Base-by-base conservation (phyloP, 1,139 yeast genomes). In the Yamadazyma mexicana region DNA sequence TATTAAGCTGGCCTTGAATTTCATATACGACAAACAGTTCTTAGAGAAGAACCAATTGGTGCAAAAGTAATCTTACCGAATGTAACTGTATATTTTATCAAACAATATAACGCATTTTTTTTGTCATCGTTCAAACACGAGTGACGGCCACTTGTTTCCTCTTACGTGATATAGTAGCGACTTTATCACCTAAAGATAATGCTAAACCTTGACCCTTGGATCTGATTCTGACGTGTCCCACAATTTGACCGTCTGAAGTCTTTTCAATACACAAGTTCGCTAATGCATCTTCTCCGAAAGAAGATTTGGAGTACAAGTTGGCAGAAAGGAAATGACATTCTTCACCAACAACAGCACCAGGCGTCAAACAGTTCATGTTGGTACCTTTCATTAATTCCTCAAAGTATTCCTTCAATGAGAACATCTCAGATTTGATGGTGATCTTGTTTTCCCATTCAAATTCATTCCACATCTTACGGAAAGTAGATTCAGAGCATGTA, bases 401-500 rank as follows among this genome's bases (percentile, higher is more conserved):
- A 62, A 94, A 73, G 66, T 88, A 94, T 37, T 80, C 87, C 58
- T 83, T 84, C 58, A 94, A 75, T 1, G 91, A 69, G 32, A 77
- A 66, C 54, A 83, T 74, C 41, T 73, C 74, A 2, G 95, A 82
- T 54, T 86, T 83, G 59, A 94, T 87, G 47, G 92, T 87, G 56
- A 94, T 92, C 71, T 94, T 94, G 69, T 94, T 94, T 66, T 94
- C 99, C 99, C 99, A 94, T 68, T 94, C 99, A 61, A 94, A 94
- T 62, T 91, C 98, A 61, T 89, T 87, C 99, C 99, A 94, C 98
- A 91, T 91, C 55, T 83, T 80, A 56, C 98, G 87, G 87, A 94
- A 94, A 51, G 80, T 85, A 38, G 83, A 80, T 64, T 92, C 98
- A 14, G 89, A 71, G 62, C 96, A 88, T 20, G 79, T 76, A 11